Conservation (phyloP, 257 asterid species). For the Osmanthus fragrans region DNA sequence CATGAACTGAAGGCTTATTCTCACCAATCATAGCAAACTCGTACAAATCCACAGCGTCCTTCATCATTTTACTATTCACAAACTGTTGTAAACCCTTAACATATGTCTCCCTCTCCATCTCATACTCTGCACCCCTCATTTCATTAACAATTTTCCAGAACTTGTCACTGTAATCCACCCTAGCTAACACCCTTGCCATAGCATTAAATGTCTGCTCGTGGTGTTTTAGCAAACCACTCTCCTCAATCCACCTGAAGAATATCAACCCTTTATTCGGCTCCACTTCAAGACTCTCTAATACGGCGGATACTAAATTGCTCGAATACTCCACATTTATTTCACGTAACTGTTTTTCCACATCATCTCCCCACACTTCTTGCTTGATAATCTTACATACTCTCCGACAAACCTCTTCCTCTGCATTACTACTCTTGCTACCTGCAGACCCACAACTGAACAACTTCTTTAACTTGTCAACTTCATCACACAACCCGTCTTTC, state of each 20-base stretch:
- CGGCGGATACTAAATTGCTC: slow-evolving; percentile 51
- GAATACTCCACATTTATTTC: slow-evolving; percentile 55
- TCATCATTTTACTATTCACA: slow-evolving; percentile 54
- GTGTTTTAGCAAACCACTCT: slow-evolving; percentile 59
- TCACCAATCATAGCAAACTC: slow-evolving; percentile 68
- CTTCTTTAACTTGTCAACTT: slow-evolving; percentile 56
- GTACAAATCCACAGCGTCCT: slow-evolving; percentile 74
- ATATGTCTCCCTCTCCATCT: slow-evolving; percentile 61
- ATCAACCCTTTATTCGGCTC: slow-evolving; percentile 66
- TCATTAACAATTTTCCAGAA: slow-evolving; percentile 76
- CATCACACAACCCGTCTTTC: slow-evolving; percentile 51
- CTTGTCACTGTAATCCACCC: slow-evolving; percentile 49
- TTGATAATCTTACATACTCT: slow-evolving; percentile 50
- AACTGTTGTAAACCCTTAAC: slow-evolving; percentile 39
- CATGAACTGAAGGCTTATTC: slow-evolving; percentile 60
- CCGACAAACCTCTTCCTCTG: slow-evolving; percentile 28
- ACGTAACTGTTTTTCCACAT: slow-evolving; percentile 55
- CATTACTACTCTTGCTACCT: slow-evolving; percentile 20
- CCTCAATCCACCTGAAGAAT: slow-evolving; percentile 89
- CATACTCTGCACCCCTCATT: slow-evolving; percentile 64
- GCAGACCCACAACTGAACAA: slow-evolving; percentile 50
- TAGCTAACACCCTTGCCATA: slow-evolving; percentile 56
- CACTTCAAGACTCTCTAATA: slow-evolving; percentile 47
- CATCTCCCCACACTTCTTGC: slow-evolving; percentile 71
- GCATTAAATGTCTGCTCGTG: slow-evolving; percentile 53